Evolutionary conservation across 495 filamentous ascomycete genomes (phyloP).

Genomic region (Choiromyces venosus): DNA sequence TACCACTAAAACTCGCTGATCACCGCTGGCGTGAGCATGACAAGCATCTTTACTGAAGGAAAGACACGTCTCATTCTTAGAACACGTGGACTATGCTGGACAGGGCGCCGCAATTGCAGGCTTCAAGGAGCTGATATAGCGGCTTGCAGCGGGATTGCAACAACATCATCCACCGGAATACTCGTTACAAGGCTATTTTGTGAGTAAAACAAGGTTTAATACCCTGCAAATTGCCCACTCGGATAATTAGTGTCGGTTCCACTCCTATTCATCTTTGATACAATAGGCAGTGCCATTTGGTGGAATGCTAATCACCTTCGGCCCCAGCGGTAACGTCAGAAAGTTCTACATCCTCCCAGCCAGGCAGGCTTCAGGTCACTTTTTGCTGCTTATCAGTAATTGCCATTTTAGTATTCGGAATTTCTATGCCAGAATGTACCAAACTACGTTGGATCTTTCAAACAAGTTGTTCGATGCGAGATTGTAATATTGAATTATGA

Average conservation of each 20-base stretch:
- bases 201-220: neutral
- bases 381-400: neutral
- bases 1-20: neutral
- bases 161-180: neutral
- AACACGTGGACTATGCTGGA: neutral
- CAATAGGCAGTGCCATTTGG: neutral
- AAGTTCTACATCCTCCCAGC: neutral
- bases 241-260: neutral
- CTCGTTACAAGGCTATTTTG: neutral
- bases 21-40: neutral
- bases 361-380: neutral
- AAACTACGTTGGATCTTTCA: neutral
- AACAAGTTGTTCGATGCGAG: neutral
- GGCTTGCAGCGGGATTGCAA: neutral
- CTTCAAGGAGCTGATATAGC: neutral
- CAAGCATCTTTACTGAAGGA: neutral
- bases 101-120: neutral
- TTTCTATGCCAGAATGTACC: neutral
- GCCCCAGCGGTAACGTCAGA: neutral
- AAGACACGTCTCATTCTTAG: neutral
- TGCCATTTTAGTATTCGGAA: neutral
- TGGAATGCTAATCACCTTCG: neutral
- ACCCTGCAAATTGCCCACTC: neutral
- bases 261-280: neutral
- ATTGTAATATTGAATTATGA: neutral